Conservation (phyloP, 2,329 filamentous ascomycete species). For the Akanthomyces muscarius region DNA sequence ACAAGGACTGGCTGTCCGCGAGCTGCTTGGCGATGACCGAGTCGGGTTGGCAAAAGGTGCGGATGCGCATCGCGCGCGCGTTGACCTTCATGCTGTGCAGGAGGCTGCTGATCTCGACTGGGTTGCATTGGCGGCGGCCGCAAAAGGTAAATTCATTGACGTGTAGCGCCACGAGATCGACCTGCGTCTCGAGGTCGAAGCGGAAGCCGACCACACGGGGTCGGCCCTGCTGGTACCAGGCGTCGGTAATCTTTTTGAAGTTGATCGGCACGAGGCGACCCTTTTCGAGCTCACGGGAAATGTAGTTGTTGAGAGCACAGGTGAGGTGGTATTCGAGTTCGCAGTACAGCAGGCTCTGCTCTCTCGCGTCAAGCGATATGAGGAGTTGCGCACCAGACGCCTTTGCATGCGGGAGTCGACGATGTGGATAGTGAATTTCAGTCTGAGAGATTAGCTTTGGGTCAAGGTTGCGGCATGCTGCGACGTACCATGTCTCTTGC, state of each 20-base stretch:
- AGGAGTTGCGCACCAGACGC: constrained; percentile 32
- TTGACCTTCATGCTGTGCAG: constrained; percentile 51
- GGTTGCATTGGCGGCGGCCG: constrained; percentile 41
- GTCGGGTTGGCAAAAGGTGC: constrained; percentile 57
- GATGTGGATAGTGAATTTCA: constrained; percentile 34
- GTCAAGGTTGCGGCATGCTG: not conserved
- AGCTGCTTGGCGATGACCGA: constrained; percentile 56
- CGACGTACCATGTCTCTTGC: constrained; percentile 50
- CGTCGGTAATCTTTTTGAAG: constrained; percentile 48
- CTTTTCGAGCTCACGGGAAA: constrained; percentile 49
- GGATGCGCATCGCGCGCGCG: constrained; percentile 48
- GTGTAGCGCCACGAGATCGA: constrained; percentile 51
- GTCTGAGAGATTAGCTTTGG: constrained; percentile 27
- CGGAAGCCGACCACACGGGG: constrained; percentile 54
- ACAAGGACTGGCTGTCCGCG: constrained; percentile 47
- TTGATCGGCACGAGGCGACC: constrained; percentile 51
- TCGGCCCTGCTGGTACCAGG: constrained; percentile 49
- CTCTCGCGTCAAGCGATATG: constrained; percentile 51
- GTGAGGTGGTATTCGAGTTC: constrained; percentile 55
- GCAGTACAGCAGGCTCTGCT: constrained; percentile 56
- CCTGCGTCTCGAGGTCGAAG: constrained; percentile 57
- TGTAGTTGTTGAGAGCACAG: constrained; percentile 48
- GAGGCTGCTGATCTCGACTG: constrained; percentile 42
- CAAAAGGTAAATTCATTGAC: constrained; percentile 52
- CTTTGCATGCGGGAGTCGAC: constrained; percentile 31